Conservation (phyloP, 2,329 filamentous ascomycete genomes). For the Ampelomyces quisqualis region DNA sequence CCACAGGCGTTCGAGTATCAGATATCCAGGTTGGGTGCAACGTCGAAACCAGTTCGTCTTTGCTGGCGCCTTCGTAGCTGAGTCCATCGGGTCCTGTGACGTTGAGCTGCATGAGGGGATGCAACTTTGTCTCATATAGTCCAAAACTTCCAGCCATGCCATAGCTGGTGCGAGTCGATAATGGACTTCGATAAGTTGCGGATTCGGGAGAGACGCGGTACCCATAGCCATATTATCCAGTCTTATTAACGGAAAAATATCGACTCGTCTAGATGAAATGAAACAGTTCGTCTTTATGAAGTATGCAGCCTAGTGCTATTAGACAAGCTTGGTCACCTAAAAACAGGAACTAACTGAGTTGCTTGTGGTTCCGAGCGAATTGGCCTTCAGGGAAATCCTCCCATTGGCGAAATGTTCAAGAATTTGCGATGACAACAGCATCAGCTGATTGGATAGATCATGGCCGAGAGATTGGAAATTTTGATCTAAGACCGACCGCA, state of each 20-base stretch:
- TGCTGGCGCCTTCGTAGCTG: neutral
- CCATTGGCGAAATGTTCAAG: conserved; percentile 16
- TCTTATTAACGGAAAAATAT: neutral
- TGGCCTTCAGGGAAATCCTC: conserved; percentile 12
- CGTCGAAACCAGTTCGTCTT: conserved; percentile 1
- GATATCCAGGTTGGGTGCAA: conserved; percentile 1
- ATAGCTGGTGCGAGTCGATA: conserved; percentile 1
- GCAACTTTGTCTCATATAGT: neutral
- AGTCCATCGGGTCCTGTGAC: neutral
- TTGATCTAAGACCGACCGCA: conserved; percentile 8
- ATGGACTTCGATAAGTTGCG: conserved; percentile 1
- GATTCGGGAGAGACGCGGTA: conserved; percentile 1
- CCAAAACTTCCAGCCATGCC: conserved; percentile 4
- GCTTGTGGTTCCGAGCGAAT: neutral
- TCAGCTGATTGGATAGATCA: conserved; percentile 9
- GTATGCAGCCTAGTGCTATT: conserved; percentile 8
- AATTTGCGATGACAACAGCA: conserved; percentile 11
- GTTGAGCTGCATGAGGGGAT: neutral
- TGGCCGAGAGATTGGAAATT: conserved; percentile 4
- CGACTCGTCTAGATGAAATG: neutral
- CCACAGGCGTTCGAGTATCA: conserved; percentile 9
- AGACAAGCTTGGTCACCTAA: conserved; percentile 2
- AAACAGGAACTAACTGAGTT: conserved; percentile 8
- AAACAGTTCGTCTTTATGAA: conserved; percentile 3
- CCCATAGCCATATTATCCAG: neutral